phyloP scores from a whole-genome alignment of 306 rosid species.

The Cucurbita moschata region DNA sequence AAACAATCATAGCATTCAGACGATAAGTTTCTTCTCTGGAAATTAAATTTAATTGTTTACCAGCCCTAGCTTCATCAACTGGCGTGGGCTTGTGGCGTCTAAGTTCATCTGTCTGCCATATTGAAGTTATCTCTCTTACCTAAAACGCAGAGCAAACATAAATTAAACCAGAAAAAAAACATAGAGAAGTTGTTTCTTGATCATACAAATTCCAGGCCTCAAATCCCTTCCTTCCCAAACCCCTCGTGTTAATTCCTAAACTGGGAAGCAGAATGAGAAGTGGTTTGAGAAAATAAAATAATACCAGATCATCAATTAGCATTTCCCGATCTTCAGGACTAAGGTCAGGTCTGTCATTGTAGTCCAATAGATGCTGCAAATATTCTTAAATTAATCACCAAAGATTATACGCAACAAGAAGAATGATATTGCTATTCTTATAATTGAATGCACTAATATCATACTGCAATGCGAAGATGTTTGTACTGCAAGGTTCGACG shows the following conservation, averaged over 20 bases:
- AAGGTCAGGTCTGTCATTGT: slow-evolving; percentile 73
- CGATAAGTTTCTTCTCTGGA: slow-evolving; percentile 9
- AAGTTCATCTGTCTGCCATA: slow-evolving; percentile 97
- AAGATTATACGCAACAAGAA: slow-evolving; percentile 4
- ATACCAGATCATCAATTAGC: slow-evolving; percentile 93
- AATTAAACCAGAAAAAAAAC: slow-evolving; percentile 5
- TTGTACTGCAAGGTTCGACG: slow-evolving; percentile 87
- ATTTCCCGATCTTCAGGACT: slow-evolving; percentile 68
- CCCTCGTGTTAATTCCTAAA: slow-evolving; percentile 8
- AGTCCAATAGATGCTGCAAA: slow-evolving; percentile 71
- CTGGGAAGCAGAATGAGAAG: slow-evolving; percentile 11
- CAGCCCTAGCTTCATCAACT: slow-evolving; percentile 95
- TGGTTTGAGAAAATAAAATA: slow-evolving; percentile 10
- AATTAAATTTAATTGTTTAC: slow-evolving; percentile 20
- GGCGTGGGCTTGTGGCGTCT: slow-evolving; percentile 89
- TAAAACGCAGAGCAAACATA: slow-evolving; percentile 17
- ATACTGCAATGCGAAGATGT: slow-evolving; percentile 69
- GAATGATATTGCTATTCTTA: background rate
- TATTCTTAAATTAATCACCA: slow-evolving; percentile 8
- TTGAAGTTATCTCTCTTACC: slow-evolving; percentile 93
- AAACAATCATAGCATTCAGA: background rate
- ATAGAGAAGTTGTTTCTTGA: background rate
- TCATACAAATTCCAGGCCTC: background rate
- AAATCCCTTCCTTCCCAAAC: background rate
- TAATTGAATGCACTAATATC: slow-evolving; percentile 13